These are phyloP conservation scores for Trypanosoma conorhini DNA, from an alignment of 208 protist species.

Conservation along the genomic window DNA sequence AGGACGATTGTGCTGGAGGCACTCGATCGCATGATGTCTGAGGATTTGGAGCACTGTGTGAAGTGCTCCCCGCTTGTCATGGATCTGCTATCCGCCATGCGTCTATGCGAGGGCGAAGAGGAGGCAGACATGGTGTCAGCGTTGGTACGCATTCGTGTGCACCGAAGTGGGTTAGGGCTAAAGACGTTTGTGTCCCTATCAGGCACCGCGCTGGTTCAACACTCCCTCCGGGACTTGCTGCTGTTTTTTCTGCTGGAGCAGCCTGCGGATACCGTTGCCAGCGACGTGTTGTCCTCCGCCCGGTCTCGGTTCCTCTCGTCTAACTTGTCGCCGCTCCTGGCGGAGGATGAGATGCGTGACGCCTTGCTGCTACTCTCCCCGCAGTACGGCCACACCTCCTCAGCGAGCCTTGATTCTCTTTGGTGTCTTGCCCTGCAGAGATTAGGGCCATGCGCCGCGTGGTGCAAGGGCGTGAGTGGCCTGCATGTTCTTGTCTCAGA, in stretches of 20 bases:
- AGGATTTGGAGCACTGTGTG: neutral
- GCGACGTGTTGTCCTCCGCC: conserved; percentile 22
- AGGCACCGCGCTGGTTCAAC: neutral
- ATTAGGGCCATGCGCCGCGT: conserved; percentile 55
- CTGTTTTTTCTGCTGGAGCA: conserved; percentile 83
- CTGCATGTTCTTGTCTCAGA: conserved; percentile 33
- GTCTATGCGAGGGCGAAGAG: neutral
- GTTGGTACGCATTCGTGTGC: conserved; percentile 47
- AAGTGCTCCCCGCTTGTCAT: conserved; percentile 9
- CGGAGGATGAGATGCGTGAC: conserved; percentile 24
- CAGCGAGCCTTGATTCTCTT: conserved; percentile 34
- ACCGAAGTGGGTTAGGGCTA: conserved; percentile 52
- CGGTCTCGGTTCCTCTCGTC: conserved; percentile 21
- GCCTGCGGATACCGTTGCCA: conserved; percentile 55
- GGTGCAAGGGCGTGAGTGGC: conserved; percentile 11
- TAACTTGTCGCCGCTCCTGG: conserved; percentile 8
- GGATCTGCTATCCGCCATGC: conserved; percentile 22
- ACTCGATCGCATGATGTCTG: conserved; percentile 31
- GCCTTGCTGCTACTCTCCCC: conserved; percentile 16
- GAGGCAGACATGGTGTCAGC: conserved; percentile 24
- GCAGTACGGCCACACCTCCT: conserved; percentile 21
- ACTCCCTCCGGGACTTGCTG: conserved; percentile 40
- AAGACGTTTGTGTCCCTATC: conserved; percentile 2
- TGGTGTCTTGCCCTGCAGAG: conserved; percentile 50
- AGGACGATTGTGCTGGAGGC: conserved; percentile 43